Evolutionary conservation across 176 grass and related monocot genomes (phyloP).

Genomic region (Aegilops bicornis): DNA sequence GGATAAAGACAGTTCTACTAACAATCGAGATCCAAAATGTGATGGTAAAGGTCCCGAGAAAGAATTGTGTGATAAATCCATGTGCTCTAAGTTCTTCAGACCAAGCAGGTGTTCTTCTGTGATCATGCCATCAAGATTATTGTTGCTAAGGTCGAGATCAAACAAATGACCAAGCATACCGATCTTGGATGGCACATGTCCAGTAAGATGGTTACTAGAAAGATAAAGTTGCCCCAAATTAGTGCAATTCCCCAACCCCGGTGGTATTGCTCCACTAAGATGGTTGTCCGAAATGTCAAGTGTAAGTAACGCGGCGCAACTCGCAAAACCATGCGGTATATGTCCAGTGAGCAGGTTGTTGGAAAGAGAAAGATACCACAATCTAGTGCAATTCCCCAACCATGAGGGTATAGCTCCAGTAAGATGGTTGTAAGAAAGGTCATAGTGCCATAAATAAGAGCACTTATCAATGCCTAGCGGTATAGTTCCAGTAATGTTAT

Average conservation of each 20-base stretch:
- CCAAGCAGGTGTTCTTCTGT: neutral
- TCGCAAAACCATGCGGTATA: neutral
- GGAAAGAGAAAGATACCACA: neutral
- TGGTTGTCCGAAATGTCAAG: neutral
- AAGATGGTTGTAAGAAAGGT: neutral
- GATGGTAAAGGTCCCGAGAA: neutral
- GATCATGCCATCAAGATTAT: slow-evolving; percentile 28
- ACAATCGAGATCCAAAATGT: neutral
- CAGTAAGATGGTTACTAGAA: neutral
- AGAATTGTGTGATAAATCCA: neutral
- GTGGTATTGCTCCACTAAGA: neutral
- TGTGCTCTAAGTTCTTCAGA: neutral
- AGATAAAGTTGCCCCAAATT: neutral
- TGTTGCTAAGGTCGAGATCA: neutral
- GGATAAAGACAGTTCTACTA: neutral
- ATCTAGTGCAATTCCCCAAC: neutral
- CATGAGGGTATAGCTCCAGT: neutral
- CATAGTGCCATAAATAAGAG: neutral
- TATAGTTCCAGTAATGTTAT: neutral
- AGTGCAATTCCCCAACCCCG: neutral
- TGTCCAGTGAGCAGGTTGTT: neutral
- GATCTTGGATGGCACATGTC: neutral
- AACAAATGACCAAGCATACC: neutral
- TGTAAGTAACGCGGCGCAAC: neutral
- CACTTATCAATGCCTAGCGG: neutral